Base-by-base conservation (phyloP, 163 green algal species). In the Prototheca cutis region DNA sequence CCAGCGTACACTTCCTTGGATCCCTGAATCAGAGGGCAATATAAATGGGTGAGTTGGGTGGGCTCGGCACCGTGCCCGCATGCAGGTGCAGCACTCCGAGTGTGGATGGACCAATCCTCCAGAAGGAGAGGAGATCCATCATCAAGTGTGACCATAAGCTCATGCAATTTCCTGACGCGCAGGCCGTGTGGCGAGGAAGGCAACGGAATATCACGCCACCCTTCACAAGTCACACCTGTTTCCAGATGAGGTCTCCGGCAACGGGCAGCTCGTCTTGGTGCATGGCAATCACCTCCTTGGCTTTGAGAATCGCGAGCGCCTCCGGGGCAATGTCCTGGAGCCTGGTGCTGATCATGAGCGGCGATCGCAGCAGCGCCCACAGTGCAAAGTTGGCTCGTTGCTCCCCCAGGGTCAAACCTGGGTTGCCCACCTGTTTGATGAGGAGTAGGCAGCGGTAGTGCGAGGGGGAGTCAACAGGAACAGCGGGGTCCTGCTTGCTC, bases 331-430 rank as follows among this genome's bases (percentile, higher is more conserved):
- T 55, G 24, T 34, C 25, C 6, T 64, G 58, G 60, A 92, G 57
- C 67, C 88, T 76, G 28, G 78, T 66, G n/a, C 81, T 79, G 24
- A 90, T 83, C 25, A 92, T 67, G 3, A 92, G 81, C 4, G 84
- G 84, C 6, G 79, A 72, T 69, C 88, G 88, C 31, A 87, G 71
- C 24, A 91, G 64, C 10, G 76, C 74, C 84, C 84, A 92, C 52
- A 92, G 63, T 21, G 75, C 84, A 75, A 92, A 89, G 58, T 91
- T 79, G 1, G 62, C 62, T 3, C 72, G 62, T 40, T 88, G 70
- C 57, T 85, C 73, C 21, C 72, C 59, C 21, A 55, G 15, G 4
- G 54, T 78, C 59, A 84, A 51, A 1, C 58, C 62, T 21, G 48
- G 59, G 40, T 80, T 81, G 19, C 77, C 73, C 13, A 84, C 83